These are phyloP conservation scores for Hygrocybe punicea DNA, from an alignment of 768 basidiomycete genomes.

Conservation along the genomic window DNA sequence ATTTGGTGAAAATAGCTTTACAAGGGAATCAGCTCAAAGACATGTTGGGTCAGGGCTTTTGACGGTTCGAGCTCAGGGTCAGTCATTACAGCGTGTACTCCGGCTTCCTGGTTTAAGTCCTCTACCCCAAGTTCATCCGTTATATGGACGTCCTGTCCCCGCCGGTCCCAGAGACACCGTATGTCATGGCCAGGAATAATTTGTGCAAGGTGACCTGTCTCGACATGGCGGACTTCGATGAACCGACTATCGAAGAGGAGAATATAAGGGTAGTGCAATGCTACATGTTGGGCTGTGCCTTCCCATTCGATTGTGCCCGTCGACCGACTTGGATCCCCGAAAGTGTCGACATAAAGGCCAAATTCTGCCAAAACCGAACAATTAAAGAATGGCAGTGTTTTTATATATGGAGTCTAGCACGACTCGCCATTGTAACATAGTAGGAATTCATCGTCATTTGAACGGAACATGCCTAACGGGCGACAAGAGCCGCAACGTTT, in stretches of 20 bases:
- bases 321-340: slow-evolving; percentile 79
- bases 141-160: slow-evolving; percentile 54
- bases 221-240: slow-evolving; percentile 87
- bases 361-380: slow-evolving; percentile 56
- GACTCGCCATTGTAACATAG: slow-evolving; percentile 87
- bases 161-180: slow-evolving; percentile 89
- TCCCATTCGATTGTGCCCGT: slow-evolving; percentile 91
- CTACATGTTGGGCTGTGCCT: slow-evolving; percentile 83
- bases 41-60: slow-evolving; percentile 63
- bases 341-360: slow-evolving; percentile 90
- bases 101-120: slow-evolving; percentile 68
- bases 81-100: slow-evolving; percentile 86
- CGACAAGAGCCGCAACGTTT: slow-evolving; percentile 84
- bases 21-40: slow-evolving; percentile 72
- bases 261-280: slow-evolving; percentile 87
- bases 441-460: slow-evolving; percentile 87
- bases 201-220: slow-evolving; percentile 77
- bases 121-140: slow-evolving; percentile 55
- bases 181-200: slow-evolving; percentile 84
- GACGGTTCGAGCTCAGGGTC: slow-evolving; percentile 44
- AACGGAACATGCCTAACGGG: slow-evolving; percentile 93
- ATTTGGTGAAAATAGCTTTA: no score
- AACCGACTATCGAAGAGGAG: slow-evolving; percentile 88
- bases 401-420: not conserved
- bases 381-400: not conserved